These are phyloP conservation scores for Malbranchea zuffiana DNA, from an alignment of 2,329 filamentous ascomycete species.

Conservation along the genomic window DNA sequence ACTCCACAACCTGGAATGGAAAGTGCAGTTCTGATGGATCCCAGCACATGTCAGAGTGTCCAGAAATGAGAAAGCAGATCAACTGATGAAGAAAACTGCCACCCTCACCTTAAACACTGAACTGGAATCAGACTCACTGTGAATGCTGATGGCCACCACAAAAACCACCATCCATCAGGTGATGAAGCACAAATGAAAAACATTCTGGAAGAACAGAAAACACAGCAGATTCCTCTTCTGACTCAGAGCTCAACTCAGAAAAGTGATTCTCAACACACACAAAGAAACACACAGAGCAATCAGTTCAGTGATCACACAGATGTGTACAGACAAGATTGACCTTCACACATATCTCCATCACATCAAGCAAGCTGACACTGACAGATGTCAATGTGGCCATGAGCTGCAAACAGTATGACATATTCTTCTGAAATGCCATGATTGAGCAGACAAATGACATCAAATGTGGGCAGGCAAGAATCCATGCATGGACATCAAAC, in stretches of 20 bases:
- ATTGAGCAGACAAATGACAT: slow-evolving; percentile 8
- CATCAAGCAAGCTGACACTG: background rate
- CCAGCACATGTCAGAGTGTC: slow-evolving; percentile 10
- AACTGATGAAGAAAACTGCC: slow-evolving; percentile 9
- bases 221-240: slow-evolving; percentile 3
- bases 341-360: background rate
- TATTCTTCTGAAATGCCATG: background rate
- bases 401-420: background rate
- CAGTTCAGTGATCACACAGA: slow-evolving; percentile 1
- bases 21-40: slow-evolving; percentile 11
- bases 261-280: slow-evolving; percentile 2
- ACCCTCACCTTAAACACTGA: slow-evolving; percentile 1
- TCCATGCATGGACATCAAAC: slow-evolving; percentile 21
- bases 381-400: slow-evolving; percentile 1
- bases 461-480: slow-evolving; percentile 20
- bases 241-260: background rate
- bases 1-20: slow-evolving; percentile 1
- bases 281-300: slow-evolving; percentile 1
- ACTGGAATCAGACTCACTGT: background rate
- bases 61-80: slow-evolving; percentile 13
- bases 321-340: slow-evolving; percentile 2
- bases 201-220: slow-evolving; percentile 1
- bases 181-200: slow-evolving; percentile 2
- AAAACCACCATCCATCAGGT: slow-evolving; percentile 3
- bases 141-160: slow-evolving; percentile 2